A percentile compares a stretch with the other conserved stretches of the same genome.
These are phyloP conservation scores for Schwanniomyces polymorphus DNA, from an alignment of 805 yeast species.

Conservation along the genomic window DNA sequence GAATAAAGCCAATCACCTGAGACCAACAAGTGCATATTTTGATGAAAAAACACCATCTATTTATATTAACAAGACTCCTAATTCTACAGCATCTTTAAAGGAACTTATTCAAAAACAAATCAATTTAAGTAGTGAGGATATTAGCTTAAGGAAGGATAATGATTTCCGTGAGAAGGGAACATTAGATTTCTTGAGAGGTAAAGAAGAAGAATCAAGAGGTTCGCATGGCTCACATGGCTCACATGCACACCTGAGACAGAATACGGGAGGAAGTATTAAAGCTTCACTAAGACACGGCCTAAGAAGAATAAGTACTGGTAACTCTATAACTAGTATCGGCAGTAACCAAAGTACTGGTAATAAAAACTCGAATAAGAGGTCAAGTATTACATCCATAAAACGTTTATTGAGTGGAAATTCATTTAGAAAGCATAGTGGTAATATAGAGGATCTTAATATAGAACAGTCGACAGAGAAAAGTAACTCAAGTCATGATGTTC, in stretches of 20 bases:
- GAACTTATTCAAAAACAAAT: conserved; percentile 33
- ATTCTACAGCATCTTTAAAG: conserved; percentile 24
- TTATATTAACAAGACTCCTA: not conserved
- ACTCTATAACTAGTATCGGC: conserved; percentile 12
- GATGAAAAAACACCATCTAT: conserved; percentile 5
- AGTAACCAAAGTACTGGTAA: conserved; percentile 19
- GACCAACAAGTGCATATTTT: conserved; percentile 7
- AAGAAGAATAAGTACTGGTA: conserved; percentile 42
- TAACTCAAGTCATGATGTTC: not conserved
- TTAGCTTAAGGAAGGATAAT: conserved; percentile 12
- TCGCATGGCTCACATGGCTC: too few species aligned
- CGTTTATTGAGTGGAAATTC: conserved; percentile 28
- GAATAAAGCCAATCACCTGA: not conserved
- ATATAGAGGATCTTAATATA: not conserved
- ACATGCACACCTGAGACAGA: conserved; percentile 19
- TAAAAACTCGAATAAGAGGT: conserved; percentile 15
- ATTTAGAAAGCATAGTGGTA: conserved; percentile 12
- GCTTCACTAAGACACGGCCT: conserved; percentile 30
- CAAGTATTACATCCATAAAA: conserved; percentile 30
- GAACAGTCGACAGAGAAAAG: not conserved
- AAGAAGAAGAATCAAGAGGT: conserved; percentile 21
- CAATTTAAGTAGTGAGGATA: conserved; percentile 21
- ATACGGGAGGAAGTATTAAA: conserved; percentile 44
- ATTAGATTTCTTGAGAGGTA: conserved; percentile 34
- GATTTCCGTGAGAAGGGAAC: conserved; percentile 27